These are phyloP conservation scores for Hibiscus syriacus DNA, from an alignment of 345 rosid genomes.

Conservation along the genomic window DNA sequence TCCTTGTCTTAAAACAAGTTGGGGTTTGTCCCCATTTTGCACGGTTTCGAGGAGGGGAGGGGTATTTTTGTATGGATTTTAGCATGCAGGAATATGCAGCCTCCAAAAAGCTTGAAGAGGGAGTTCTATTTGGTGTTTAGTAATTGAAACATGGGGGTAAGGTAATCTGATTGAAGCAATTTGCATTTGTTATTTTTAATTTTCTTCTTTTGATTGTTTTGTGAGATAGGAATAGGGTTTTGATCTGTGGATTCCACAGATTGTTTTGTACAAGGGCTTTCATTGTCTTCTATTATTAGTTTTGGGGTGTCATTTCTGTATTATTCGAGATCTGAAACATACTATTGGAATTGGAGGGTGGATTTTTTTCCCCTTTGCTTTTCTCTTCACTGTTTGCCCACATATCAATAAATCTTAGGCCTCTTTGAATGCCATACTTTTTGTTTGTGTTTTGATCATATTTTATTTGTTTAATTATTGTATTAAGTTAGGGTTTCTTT, in stretches of 20 bases:
- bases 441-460: too few species aligned
- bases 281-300: not conserved
- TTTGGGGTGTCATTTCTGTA: constrained; percentile 1
- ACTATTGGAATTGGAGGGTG: not conserved
- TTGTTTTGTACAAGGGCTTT: not conserved
- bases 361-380: too few species aligned
- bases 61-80: constrained; percentile 12
- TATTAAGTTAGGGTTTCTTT: too few species aligned
- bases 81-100: constrained; percentile 17
- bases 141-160: not conserved
- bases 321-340: not conserved
- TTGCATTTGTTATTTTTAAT: not conserved
- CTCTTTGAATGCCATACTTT: not conserved
- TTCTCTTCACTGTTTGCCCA: not conserved
- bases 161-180: constrained; percentile 6
- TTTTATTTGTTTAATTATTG: too few species aligned
- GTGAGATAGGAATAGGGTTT: constrained; percentile 4
- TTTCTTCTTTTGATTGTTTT: not conserved
- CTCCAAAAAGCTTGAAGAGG: constrained; percentile 13
- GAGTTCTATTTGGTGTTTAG: constrained; percentile 1
- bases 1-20: not conserved
- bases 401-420: not conserved
- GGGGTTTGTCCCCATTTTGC: too few species aligned
- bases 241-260: not conserved
- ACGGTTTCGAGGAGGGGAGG: not conserved